Evolutionary conservation across 306 rosid genomes (phyloP).

Genomic region (Psophocarpus tetragonolobus): DNA sequence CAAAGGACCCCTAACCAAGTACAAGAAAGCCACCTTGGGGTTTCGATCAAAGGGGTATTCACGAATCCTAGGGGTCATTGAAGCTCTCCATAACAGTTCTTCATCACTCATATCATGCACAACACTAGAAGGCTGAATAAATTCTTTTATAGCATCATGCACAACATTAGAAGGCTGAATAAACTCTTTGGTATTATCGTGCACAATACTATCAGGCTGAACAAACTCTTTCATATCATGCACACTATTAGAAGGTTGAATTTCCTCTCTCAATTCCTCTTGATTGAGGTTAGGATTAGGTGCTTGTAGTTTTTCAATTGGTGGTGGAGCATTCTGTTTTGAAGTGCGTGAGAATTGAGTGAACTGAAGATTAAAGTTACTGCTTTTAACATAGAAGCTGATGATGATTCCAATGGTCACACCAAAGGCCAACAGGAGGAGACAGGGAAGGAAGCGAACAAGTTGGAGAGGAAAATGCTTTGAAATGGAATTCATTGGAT

Average conservation of each 20-base stretch:
- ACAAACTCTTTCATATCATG: not conserved
- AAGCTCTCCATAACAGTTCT: slow-evolving; percentile 80
- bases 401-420: slow-evolving; percentile 54
- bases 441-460: slow-evolving; percentile 37
- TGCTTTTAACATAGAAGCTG: slow-evolving; percentile 41
- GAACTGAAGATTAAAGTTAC: slow-evolving; percentile 42
- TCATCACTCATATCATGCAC: slow-evolving; percentile 62
- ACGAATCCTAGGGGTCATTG: slow-evolving; percentile 51
- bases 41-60: slow-evolving; percentile 52
- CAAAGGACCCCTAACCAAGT: slow-evolving; percentile 65
- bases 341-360: slow-evolving; percentile 45
- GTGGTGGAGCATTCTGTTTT: slow-evolving; percentile 19
- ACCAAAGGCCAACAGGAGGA: slow-evolving; percentile 61
- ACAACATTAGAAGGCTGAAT: slow-evolving; percentile 41
- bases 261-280: slow-evolving; percentile 40
- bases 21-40: slow-evolving; percentile 84
- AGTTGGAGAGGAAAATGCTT: slow-evolving; percentile 39
- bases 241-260: not conserved
- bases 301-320: not conserved
- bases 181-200: not conserved
- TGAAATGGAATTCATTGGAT: slow-evolving; percentile 27
- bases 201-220: not conserved
- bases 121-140: slow-evolving; percentile 41
- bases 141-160: slow-evolving; percentile 49
- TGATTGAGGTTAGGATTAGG: not conserved